Evolutionary conservation across 176 grass and related monocot species (phyloP), one percentile per base, ranked within the genome.

Genomic region (Otatea glauca): DNA sequence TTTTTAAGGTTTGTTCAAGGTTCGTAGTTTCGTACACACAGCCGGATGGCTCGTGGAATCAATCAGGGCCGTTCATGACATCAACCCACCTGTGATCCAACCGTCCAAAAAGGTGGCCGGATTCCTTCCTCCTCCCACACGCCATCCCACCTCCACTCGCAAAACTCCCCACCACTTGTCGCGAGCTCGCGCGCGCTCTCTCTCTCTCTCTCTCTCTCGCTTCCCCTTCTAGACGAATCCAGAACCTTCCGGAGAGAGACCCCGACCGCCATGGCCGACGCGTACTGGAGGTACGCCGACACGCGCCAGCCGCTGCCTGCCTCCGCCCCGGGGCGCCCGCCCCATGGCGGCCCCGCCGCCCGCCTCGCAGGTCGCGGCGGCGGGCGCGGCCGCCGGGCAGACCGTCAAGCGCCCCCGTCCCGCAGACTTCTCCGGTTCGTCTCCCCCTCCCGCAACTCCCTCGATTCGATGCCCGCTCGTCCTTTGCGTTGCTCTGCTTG

Each of bases 251-350:
- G 23, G 29, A 25, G 16, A 16, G 62, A 14, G 35, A 4, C 21
- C 8, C 27, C 27, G 18, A 5, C 64, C 38, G 56, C 64, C 63
- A 94, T 94, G 92, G 92, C 90, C 34, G 90, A 94, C 35, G 78
- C 81, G 21, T 90, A 94, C 63, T 94, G 92, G 92, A 88, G 92
- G 92, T 92, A 92, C 88, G 79, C 69, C 32, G 90, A 88, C 39
- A 74, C 74, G 14, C 87, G 86, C 48, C 82, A 81, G 76, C 86
- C 58, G 42, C 38, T 27, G 16, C 74, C 85, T 1, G 25, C 48
- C 8, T 53, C 50, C 50, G 50, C 50, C 58, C 75, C 8, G 70
- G 50, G 14, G 69, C 76, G 82, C 64, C 71, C 2, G 71, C 51
- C 38, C 56, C 0, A 32, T 66, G 56, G 56, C 80, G 7, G 50